Percentiles rank a stretch among this genome's conserved stretches.
phyloP scores from a whole-genome alignment of 2,329 filamentous ascomycete species.

The Penicillium brasilianum region DNA sequence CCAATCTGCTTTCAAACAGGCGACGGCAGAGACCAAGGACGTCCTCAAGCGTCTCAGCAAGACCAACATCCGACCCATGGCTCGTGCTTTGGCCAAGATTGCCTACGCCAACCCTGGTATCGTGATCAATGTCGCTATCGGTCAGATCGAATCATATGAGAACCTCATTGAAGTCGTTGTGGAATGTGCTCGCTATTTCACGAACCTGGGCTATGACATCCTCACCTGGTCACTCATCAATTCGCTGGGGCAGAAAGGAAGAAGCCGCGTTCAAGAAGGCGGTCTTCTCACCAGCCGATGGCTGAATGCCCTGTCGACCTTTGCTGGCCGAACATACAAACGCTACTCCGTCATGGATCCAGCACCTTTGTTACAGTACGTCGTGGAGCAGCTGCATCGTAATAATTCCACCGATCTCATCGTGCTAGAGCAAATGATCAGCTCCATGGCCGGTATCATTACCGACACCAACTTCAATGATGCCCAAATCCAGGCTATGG shows the following conservation, averaged over 20 bases:
- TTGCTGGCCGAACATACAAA: slow-evolving; percentile 87
- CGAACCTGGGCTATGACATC: slow-evolving; percentile 88
- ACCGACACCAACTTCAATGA: slow-evolving; percentile 88
- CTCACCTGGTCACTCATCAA: slow-evolving; percentile 91
- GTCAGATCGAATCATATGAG: slow-evolving; percentile 90
- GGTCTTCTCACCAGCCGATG: slow-evolving; percentile 84
- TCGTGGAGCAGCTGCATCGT: slow-evolving; percentile 78
- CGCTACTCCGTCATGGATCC: slow-evolving; percentile 84
- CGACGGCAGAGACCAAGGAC: slow-evolving; percentile 78
- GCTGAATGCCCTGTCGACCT: slow-evolving; percentile 87
- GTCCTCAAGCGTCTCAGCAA: slow-evolving; percentile 88
- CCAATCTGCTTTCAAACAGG: slow-evolving; percentile 75
- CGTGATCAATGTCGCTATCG: slow-evolving; percentile 86
- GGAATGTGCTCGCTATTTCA: slow-evolving; percentile 93
- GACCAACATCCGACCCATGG: slow-evolving; percentile 84
- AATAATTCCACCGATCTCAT: slow-evolving; percentile 91
- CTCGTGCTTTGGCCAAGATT: slow-evolving; percentile 87
- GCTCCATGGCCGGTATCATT: slow-evolving; percentile 91
- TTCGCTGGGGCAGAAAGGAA: slow-evolving; percentile 62
- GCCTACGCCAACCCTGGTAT: slow-evolving; percentile 88
- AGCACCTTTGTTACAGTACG: slow-evolving; percentile 84
- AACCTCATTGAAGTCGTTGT: slow-evolving; percentile 95
- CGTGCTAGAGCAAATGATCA: slow-evolving; percentile 86
- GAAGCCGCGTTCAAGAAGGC: slow-evolving; percentile 65
- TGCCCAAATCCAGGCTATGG: slow-evolving; percentile 83